Evolutionary conservation across 352 stramenopile species (phyloP), one percentile per base, ranked within the genome.

Genomic region (Phytophthora nicotianae): DNA sequence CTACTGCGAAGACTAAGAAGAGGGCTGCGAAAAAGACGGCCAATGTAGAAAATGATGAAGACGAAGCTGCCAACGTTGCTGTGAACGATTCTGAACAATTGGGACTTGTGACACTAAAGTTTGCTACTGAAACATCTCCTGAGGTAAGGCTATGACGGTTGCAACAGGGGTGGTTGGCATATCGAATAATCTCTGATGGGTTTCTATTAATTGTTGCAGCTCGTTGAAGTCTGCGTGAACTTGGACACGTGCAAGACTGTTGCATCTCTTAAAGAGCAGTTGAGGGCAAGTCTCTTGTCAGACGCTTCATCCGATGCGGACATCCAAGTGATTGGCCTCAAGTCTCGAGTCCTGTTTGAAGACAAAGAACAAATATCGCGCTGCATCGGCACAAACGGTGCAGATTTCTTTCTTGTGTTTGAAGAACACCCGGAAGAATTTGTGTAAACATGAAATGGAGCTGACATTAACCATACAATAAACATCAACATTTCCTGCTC

Each of bases 51-150:
- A n/a, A 14, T 17, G 20, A n/a, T 45, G 45, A 16, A 17, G 24
- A 48, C 13, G 17, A 17, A 20, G 23, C 19, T 1, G 38, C n/a
- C 47, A 16, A 6, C 21, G 17, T 33, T 50, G 17, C 9, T 27
- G 10, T 19, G 27, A 53, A 27, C 42, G 17, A 53, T 14, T 41
- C 47, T 19, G 20, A 26, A 10, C 8, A 16, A n/a, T 35, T 49
- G 14, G 21, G 41, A 14, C 14, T 19, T 26, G 43, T 75, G 16
- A 62, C 47, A 17, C 40, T 84, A 4, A 66, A 68, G 33, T 61
- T 81, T 17, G 61, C 21, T 5, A 70, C 66, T 7, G 55, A 84
- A 20, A 51, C 41, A 9, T 79, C 69, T 46, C 69, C 72, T n/a
- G 37, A 67, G 62, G 75, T 84, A 58, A 20, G 29, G 21, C 53